Base-by-base conservation (phyloP, 2,329 filamentous ascomycete genomes). In the Aspergillus sergii region DNA sequence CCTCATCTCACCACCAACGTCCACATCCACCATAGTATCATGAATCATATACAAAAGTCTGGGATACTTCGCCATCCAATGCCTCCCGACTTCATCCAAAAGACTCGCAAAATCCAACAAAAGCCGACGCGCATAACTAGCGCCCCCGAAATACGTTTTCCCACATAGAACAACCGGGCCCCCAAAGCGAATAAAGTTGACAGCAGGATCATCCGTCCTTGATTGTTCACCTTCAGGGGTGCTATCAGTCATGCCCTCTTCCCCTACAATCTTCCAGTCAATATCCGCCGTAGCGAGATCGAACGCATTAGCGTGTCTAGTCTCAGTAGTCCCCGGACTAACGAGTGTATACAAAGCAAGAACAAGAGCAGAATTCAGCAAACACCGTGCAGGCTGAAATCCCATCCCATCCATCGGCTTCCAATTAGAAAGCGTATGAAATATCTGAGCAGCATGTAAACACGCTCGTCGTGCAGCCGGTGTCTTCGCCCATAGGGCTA, bases 1-100 rank as follows among this genome's bases (percentile, higher is more conserved):
- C 12, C 46, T n/a, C 46, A 50, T 19, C 16, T 50, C 9, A 19
- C 46, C n/a, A 10, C 16, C 46, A 14, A 10, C 9, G 19, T 30
- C 14, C 8, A 50, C 30, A 54, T 54, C 51, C 10, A 54, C 19
- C 28, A 54, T 36, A 11, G 51, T 54, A 54, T 54, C 51, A 54
- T 54, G 51, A n/a, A 54, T 54, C 51, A 36, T 54, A 36, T 54
- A 54, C 51, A 54, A 36, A 10, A 54, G 51, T 2, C 51, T 32
- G 4, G 51, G 28, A 23, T 54, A 54, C 8, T 34, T 54, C 16
- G 51, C 30, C 51, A 54, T 54, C 51, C 51, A 54, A 30, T 54
- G 51, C 4, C 28, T 54, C n/a, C 51, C 51, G 0, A 54, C 51
- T 4, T 54, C 51, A 54, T 54, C 51, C 19, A 54, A 11, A 1